Percentiles rank a stretch among this genome's conserved stretches.
These are phyloP conservation scores for Hanseniaspora gamundiae DNA, from an alignment of 1,139 yeast species.

Conservation along the genomic window DNA sequence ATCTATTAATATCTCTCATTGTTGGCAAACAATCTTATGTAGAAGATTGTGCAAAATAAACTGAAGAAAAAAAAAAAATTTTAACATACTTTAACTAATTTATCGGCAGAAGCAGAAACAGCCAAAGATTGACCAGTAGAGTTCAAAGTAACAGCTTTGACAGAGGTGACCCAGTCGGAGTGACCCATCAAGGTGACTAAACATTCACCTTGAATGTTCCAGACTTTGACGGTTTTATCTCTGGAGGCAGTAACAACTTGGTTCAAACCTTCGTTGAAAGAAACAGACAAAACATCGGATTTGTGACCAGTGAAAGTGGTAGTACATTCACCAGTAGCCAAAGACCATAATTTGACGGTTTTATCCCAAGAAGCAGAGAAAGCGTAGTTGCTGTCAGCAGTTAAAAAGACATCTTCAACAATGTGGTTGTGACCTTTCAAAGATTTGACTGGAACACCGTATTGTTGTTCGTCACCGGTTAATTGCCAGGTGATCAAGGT, in stretches of 20 bases:
- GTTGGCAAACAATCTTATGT: too few relatives aligned
- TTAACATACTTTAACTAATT: constrained; percentile 92
- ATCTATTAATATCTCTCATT: too few relatives aligned
- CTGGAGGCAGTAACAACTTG: constrained; percentile 98
- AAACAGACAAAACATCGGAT: constrained; percentile 93
- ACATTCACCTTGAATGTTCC: constrained; percentile 99
- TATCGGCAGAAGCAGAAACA: constrained; percentile 99
- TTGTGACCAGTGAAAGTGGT: constrained; percentile 97
- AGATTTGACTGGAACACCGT: constrained; percentile 97
- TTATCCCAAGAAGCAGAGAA: constrained; percentile 99
- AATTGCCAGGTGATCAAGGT: constrained; percentile 97
- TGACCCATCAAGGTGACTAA: constrained; percentile 88
- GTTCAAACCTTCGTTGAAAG: constrained; percentile 94
- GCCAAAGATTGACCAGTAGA: constrained; percentile 36
- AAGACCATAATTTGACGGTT: constrained; percentile 98
- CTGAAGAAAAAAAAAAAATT: constrained; percentile 7
- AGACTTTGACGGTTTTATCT: constrained; percentile 97
- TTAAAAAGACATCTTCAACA: constrained; percentile 94
- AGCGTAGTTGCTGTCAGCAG: constrained; percentile 98
- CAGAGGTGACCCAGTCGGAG: constrained; percentile 99
- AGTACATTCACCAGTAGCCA: constrained; percentile 88
- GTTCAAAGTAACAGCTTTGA: constrained; percentile 50
- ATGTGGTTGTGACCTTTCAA: constrained; percentile 99
- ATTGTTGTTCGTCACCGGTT: constrained; percentile 93
- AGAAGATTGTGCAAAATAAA: too few relatives aligned